These are phyloP conservation scores for Apiospora hydei DNA, from an alignment of 2,329 filamentous ascomycete genomes.

Conservation along the genomic window DNA sequence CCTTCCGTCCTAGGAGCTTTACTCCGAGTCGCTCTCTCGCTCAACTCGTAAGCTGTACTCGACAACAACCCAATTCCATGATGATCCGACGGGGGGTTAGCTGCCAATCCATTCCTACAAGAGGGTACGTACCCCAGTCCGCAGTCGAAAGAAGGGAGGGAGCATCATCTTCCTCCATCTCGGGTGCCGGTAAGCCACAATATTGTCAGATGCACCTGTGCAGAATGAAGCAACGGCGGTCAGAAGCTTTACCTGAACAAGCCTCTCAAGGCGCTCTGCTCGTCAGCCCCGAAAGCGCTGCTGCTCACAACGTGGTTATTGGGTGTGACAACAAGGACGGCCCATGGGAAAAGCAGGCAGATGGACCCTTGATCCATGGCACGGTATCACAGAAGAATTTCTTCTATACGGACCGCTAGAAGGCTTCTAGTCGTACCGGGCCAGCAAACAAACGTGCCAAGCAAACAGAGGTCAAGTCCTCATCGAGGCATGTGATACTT, in stretches of 20 bases:
- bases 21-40: not conserved
- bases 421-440: constrained; percentile 5
- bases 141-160: not conserved
- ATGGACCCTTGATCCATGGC: constrained; percentile 1
- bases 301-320: constrained; percentile 4
- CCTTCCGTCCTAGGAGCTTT: not conserved
- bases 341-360: not conserved
- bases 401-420: constrained; percentile 8
- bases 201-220: constrained; percentile 9
- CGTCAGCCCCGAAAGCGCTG: not conserved
- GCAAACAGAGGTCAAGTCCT: not conserved
- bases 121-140: not conserved
- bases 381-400: not conserved
- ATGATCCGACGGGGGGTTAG: not conserved
- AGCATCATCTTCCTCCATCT: not conserved
- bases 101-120: not conserved
- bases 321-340: not conserved
- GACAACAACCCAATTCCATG: constrained; percentile 8
- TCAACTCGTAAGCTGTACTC: constrained; percentile 2
- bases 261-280: not conserved
- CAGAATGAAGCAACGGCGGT: constrained; percentile 5
- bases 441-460: not conserved
- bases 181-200: constrained; percentile 16
- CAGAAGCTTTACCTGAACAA: not conserved
- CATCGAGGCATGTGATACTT: not conserved